Conservation (phyloP, 2,329 filamentous ascomycete species). For the Penicillium sp. region DNA sequence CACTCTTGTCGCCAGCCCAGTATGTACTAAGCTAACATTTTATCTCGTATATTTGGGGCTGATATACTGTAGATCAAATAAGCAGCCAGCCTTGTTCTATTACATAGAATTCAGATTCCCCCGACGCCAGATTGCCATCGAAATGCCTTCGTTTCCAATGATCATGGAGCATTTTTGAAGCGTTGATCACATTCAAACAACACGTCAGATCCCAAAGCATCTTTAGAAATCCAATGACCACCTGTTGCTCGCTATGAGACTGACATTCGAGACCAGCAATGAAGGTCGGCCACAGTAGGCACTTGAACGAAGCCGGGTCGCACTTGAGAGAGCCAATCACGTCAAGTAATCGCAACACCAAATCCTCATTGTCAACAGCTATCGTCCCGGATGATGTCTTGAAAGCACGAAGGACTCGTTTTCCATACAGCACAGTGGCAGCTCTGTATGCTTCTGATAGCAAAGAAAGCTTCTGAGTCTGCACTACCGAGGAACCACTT, state of each 20-base stretch:
- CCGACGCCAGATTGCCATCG: not conserved
- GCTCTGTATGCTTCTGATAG: conserved; percentile 14
- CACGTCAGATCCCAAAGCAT: conserved; percentile 19
- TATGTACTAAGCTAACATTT: not conserved
- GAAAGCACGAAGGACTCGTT: conserved; percentile 6
- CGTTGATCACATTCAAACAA: conserved; percentile 24
- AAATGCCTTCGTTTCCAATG: conserved; percentile 12
- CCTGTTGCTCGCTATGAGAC: not conserved
- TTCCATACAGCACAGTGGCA: conserved; percentile 16
- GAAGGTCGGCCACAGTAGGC: conserved; percentile 23
- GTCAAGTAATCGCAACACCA: not conserved
- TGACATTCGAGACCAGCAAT: conserved; percentile 21
- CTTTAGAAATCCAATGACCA: not conserved
- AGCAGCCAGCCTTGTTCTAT: not conserved
- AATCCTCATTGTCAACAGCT: not conserved
- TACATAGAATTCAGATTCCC: not conserved
- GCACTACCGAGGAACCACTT: not conserved
- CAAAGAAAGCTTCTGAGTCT: not conserved
- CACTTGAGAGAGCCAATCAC: conserved; percentile 5
- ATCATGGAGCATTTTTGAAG: conserved; percentile 15
- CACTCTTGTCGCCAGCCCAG: not conserved
- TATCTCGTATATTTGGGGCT: not conserved
- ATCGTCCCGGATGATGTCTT: not conserved
- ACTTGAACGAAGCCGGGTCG: conserved; percentile 19
- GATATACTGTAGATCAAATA: not conserved